Percentiles rank a stretch among this genome's conserved stretches.
phyloP scores from a whole-genome alignment of 257 asterid genomes.

The Solanum arcanum region DNA sequence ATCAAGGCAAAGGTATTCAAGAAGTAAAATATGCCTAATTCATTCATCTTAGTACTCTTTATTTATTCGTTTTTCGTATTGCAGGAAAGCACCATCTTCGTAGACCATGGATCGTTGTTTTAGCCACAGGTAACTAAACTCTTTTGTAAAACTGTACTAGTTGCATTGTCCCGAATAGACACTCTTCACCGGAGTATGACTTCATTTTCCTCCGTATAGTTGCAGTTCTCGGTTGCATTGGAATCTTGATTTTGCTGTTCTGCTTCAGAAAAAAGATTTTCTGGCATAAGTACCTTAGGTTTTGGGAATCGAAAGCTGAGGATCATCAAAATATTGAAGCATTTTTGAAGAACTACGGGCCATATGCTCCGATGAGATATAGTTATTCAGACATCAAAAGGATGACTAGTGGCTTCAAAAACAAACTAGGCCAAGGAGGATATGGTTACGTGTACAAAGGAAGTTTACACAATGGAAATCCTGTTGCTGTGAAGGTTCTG shows the following conservation, averaged over 20 bases:
- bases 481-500: slow-evolving; percentile 21
- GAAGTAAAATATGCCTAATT: neutral
- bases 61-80: neutral
- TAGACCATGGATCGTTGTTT: neutral
- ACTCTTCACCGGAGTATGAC: neutral
- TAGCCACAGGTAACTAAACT: neutral
- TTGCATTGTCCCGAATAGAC: neutral
- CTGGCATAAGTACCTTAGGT: neutral
- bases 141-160: neutral
- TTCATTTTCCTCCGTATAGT: neutral
- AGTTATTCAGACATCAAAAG: slow-evolving; percentile 11
- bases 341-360: neutral
- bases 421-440: slow-evolving; percentile 29
- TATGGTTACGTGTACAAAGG: slow-evolving; percentile 23
- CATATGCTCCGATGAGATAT: slow-evolving; percentile 6
- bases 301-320: neutral
- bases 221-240: neutral
- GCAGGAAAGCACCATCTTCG: neutral
- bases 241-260: neutral
- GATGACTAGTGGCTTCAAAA: slow-evolving; percentile 13
- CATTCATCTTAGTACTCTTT: neutral
- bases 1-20: neutral
- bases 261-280: neutral
- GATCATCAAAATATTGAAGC: neutral
- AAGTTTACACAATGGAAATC: slow-evolving; percentile 4